phyloP scores from a whole-genome alignment of 2,329 filamentous ascomycete species.

The Pyricularia pennisetigena region DNA sequence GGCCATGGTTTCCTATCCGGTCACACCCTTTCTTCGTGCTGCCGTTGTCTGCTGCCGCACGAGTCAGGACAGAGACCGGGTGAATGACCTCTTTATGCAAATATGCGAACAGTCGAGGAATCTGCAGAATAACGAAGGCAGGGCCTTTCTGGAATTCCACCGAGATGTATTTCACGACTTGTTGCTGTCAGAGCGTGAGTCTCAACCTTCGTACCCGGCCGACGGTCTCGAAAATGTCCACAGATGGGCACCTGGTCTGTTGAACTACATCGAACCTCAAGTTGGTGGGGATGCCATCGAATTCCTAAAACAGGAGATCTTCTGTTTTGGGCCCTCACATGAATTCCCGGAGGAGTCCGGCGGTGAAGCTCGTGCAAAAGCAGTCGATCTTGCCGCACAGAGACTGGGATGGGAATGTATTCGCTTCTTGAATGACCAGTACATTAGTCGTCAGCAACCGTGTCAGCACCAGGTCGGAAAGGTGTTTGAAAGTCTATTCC shows the following conservation, averaged over 20 bases:
- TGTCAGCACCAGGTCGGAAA: not conserved
- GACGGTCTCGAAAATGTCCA: conserved; percentile 22
- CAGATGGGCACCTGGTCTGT: conserved; percentile 40
- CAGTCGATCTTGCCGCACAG: conserved; percentile 24
- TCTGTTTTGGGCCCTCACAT: conserved; percentile 22
- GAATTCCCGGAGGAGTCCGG: conserved; percentile 19
- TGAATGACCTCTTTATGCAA: conserved; percentile 30
- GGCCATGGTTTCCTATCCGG: conserved; percentile 32
- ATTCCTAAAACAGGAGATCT: conserved; percentile 34
- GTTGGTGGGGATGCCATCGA: conserved; percentile 31
- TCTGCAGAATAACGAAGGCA: conserved; percentile 37
- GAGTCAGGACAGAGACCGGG: conserved; percentile 22
- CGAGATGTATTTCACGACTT: conserved; percentile 20
- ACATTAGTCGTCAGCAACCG: not conserved
- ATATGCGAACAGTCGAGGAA: conserved; percentile 31
- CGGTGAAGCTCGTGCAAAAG: conserved; percentile 18
- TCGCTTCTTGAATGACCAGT: not conserved
- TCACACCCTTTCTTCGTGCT: conserved; percentile 49
- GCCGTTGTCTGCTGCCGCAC: conserved; percentile 36
- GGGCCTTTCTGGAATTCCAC: conserved; percentile 36
- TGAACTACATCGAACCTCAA: conserved; percentile 33
- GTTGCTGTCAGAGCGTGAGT: not conserved
- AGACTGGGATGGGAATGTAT: conserved; percentile 28
- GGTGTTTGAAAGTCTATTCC: not conserved
- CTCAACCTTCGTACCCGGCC: not conserved